Evolutionary conservation across 1,139 yeast species (phyloP).

Genomic region (Blastobotrys capitulatus): DNA sequence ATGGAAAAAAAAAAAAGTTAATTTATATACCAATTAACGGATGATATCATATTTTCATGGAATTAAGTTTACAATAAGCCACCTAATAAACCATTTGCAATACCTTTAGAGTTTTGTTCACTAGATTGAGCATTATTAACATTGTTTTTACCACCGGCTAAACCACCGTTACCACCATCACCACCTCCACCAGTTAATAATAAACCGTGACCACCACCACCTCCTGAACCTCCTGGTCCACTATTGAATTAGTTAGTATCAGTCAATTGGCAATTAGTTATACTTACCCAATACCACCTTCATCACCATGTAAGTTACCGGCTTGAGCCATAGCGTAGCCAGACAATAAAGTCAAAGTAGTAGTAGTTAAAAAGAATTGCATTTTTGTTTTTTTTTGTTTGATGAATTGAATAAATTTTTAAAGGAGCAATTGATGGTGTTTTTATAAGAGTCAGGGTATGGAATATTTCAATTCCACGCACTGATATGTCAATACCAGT

Average conservation of each 20-base stretch:
- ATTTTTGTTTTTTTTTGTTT: background rate
- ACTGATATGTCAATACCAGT: too few species aligned
- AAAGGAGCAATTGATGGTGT: too few species aligned
- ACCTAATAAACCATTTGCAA: background rate
- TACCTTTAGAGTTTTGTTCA: background rate
- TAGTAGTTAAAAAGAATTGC: background rate
- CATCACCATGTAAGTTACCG: background rate
- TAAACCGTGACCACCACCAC: background rate
- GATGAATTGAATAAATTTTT: too few species aligned
- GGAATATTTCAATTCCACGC: too few species aligned
- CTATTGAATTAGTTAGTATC: background rate
- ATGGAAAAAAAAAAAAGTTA: too few species aligned
- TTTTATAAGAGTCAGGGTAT: too few species aligned
- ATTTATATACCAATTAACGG: too few species aligned
- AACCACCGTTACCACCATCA: background rate
- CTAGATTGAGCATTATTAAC: background rate
- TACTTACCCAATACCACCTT: background rate
- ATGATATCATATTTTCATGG: too few species aligned
- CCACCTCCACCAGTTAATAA: background rate
- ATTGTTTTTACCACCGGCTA: background rate
- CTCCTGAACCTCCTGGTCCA: background rate
- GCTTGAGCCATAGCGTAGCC: background rate
- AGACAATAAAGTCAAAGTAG: background rate
- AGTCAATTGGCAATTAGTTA: background rate
- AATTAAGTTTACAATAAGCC: background rate